Base-by-base conservation (phyloP, 495 filamentous ascomycete genomes). In the Beverwykella pulmonaria region DNA sequence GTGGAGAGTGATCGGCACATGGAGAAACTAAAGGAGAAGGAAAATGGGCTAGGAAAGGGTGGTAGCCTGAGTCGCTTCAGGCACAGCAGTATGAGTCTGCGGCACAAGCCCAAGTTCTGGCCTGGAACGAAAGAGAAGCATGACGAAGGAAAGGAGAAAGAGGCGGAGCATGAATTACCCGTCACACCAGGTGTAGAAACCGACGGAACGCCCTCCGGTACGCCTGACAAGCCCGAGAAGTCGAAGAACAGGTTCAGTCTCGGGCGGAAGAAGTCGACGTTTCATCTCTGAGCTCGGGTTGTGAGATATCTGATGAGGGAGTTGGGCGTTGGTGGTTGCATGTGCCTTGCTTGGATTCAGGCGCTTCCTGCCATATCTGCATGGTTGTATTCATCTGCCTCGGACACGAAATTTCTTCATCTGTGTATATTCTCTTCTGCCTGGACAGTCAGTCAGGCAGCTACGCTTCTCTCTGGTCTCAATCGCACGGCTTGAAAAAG, bases 1-100 rank as follows among this genome's bases (percentile, higher is more conserved):
- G 23, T 14, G 10, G 30, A 59, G 39, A 23, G 10, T 12, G 23
- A 48, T 2, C 25, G 17, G 8, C 36, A 55, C 26, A 1, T 19
- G 17, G 52, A 57, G 22, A 53, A 67, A 30, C 60, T 48, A 12
- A 57, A 64, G 19, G 65, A 68, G 17, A 69, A 68, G 53, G 69
- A 70, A 47, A 77, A 78, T 27, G 75, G 77, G 10, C 17, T 50
- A 12, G 79, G 75, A 14, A 71, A 76, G 27, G 61, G 61, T 50
- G 77, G 78, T 22, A 75, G 83, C 12, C 74, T 89, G 20, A 79
- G 74, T 54, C 76, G 85, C 26, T 82, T 88, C 62, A 76, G 80
- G 54, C 79, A 82, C 29, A 79, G 79, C 39, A 86, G 84, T 68
- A 88, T 87, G 76, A 90, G 86, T 20, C 19, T 73, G 9, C 79